Evolutionary conservation across 2,329 filamentous ascomycete genomes (phyloP), one percentile per base, ranked within the genome.

Genomic region (Botrytis elliptica): DNA sequence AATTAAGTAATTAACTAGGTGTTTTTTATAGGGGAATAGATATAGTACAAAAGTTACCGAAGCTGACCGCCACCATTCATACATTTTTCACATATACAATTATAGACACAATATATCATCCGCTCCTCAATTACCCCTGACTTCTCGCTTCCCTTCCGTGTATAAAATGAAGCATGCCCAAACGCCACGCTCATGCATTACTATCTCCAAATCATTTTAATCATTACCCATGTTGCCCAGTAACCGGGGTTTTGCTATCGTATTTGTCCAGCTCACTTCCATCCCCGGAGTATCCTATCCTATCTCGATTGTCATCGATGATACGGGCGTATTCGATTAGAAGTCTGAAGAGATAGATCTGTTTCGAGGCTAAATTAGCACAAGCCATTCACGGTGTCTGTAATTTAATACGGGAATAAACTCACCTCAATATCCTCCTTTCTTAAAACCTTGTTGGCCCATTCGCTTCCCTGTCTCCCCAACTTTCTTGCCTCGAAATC

Each of bases 401-500:
- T 20, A 16, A 44, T 2, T 22, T 25, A 59, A 18, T 49, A 25
- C 6, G 3, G 14, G 22, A n/a, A 16, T 18, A 49, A 10, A 89
- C 88, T 89, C 65, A 88, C 89, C 82, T 93, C 90, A 83, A 93
- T 89, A 79, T 93, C 91, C 79, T 93, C 91, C 74, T 88, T 89
- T 75, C 93, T 84, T 44, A 95, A 82, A 25, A 91, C 91, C 82
- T 88, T 90, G 74, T 87, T 85, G 1, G 92, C 91, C 93, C 93
- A 96, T 52, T 89, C 86, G 74, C 89, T 86, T 40, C 92, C 91
- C 75, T 88, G 87, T 65, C 85, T 81, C 8, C 92, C 93, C 76
- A 96, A 88, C 63, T 85, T 85, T 81, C 89, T 85, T 0, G 90
- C 92, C 79, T 90, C 87, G n/a, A 83, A 81, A 76, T 89, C 88